Base-by-base conservation (phyloP, 2,329 filamentous ascomycete species). In the Cladosporium sp. region DNA sequence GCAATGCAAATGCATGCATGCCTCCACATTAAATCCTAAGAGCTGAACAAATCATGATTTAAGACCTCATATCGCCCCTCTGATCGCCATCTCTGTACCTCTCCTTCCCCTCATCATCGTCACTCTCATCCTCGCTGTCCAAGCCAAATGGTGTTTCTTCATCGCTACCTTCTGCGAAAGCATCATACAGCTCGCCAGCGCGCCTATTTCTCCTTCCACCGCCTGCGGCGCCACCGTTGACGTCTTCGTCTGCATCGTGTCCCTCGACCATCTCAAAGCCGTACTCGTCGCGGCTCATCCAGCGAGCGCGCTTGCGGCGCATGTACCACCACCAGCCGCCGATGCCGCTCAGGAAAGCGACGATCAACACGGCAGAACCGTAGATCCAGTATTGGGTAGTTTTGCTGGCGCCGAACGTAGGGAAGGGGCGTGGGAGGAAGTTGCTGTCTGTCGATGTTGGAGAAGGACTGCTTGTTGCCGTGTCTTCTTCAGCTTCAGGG, bases 381-480 rank as follows among this genome's bases (percentile, higher is more conserved):
- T 90, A 98, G 71, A 99, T 97, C 95, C 95, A 99, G 67, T 91
- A 86, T 76, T 96, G 92, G 0, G 93, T 97, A 74, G 87, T 88
- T 71, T 92, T 92, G 10, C 91, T 93, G 44, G 93, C 90, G 63
- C 93, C 92, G 73, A 98, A 96, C 1, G 91, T 94, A 0, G 94
- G 93, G 75, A 98, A 90, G 82, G 91, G 91, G 8, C 91, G 93
- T 0, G 93, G 93, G 21, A 97, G 84, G 67, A 91, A 89, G 70
- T 84, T 84, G 46, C 78, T 77, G 80, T 80, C 69, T 77, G 81
- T 79, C 55, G 73, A 73, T n/a, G 44, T 52, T 26, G 60, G 31
- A 1, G 60, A 53, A 0, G 61, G 35, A 4, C 7, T 44, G 7
- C 78, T 67, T 21, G 73, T 71, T 7, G 74, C 67, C 40, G 72